phyloP scores from a whole-genome alignment of 306 rosid genomes.

The Aeschynomene evenia region DNA sequence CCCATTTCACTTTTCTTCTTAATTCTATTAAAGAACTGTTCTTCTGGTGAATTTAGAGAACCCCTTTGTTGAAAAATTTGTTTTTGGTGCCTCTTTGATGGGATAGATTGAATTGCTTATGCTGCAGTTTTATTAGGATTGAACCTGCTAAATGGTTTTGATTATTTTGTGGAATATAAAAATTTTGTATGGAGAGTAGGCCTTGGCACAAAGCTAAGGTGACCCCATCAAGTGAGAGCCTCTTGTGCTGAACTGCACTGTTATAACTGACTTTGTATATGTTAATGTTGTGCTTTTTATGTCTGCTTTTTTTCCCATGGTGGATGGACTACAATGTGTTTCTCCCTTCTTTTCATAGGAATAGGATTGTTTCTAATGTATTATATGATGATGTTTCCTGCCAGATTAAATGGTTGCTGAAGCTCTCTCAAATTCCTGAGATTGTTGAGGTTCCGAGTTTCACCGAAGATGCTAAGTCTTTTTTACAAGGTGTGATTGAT shows the following conservation, averaged over 20 bases:
- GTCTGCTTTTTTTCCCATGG: not conserved
- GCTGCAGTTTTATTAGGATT: not conserved
- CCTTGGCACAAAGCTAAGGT: too few relatives aligned
- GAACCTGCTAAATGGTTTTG: not conserved
- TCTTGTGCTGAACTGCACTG: too few relatives aligned
- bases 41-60: not conserved
- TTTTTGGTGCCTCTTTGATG: not conserved
- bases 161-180: too few relatives aligned
- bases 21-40: not conserved
- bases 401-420: conserved; percentile 77
- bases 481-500: conserved; percentile 56
- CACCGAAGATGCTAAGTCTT: conserved; percentile 56
- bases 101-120: not conserved
- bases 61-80: not conserved
- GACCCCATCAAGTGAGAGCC: too few relatives aligned
- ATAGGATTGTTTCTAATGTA: not conserved
- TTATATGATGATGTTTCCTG: not conserved
- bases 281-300: not conserved
- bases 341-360: not conserved
- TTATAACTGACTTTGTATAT: not conserved
- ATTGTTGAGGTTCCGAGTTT: conserved; percentile 70
- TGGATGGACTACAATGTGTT: not conserved
- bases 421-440: conserved; percentile 67
- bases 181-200: too few relatives aligned
- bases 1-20: not conserved